Base-by-base conservation (phyloP, 2,329 filamentous ascomycete species). In the Trichoderma endophyticum region DNA sequence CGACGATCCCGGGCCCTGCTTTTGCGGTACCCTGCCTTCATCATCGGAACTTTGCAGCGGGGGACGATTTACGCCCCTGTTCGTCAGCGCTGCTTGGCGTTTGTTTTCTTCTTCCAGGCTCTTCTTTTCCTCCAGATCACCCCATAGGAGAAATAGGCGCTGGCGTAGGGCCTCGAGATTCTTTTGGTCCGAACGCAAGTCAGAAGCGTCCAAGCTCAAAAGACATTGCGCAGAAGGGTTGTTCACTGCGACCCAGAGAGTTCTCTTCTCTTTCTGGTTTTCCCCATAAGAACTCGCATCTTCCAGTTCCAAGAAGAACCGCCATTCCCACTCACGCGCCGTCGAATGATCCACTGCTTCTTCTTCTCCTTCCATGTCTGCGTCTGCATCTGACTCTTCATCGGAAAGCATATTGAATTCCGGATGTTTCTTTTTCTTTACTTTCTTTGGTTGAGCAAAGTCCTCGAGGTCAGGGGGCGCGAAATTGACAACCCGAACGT, bases 401-500 rank as follows among this genome's bases (percentile, higher is more conserved):
- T 84, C 86, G 0, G 86, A 87, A 14, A 91, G 81, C 0, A 82
- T 75, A 43, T 88, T 86, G 64, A 82, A 86, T 32, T 90, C 86
- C 24, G 80, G 81, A 3, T 64, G 67, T 26, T 74, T 75, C 54
- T 82, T 83, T n/a, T n/a, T n/a, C 3, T n/a, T n/a, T 43, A n/a
- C 0, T n/a, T 74, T 75, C 54, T 82, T 83, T 70, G 84, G 84
- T 34, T 80, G 81, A 3, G 92, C 84, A 79, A 98, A 98, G 72
- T 95, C 89, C 74, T 90, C 87, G 1, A 98, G 82, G 1, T 85
- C 85, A 3, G 85, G 81, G 0, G 95, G 95, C 72, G 87, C 89
- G 79, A 93, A 98, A 81, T 97, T 93, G 43, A 97, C 87, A 2
- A 97, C 91, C n/a, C 93, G 91, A 43, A 93, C 90, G 39, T 87